These are phyloP conservation scores for Rheum nobile DNA, from an alignment of 148 eudicot genomes.

Conservation along the genomic window DNA sequence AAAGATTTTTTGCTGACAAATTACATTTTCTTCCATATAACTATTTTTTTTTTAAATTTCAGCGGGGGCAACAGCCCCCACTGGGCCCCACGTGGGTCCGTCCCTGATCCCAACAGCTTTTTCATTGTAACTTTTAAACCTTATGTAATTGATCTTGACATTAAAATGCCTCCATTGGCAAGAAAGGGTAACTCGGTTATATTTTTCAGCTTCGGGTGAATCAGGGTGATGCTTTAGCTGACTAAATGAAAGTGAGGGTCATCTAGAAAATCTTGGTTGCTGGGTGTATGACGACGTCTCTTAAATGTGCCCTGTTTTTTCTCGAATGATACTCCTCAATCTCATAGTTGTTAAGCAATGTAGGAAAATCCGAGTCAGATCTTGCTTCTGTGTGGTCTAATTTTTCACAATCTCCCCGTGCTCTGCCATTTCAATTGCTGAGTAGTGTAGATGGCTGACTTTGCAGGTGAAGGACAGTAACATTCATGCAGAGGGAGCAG, in stretches of 20 bases:
- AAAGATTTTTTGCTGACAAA: too few relatives aligned
- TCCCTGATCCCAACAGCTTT: too few relatives aligned
- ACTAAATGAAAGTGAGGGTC: not conserved
- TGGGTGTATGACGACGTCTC: not conserved
- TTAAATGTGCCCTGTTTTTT: too few relatives aligned
- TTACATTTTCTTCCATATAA: too few relatives aligned
- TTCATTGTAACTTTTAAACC: not conserved
- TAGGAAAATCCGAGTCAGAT: too few relatives aligned
- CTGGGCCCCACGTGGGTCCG: too few relatives aligned
- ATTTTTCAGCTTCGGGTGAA: not conserved
- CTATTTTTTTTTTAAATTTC: too few relatives aligned
- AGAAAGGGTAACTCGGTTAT: not conserved
- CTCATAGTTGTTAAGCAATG: too few relatives aligned
- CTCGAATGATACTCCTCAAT: too few relatives aligned
- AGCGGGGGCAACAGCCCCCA: too few relatives aligned
- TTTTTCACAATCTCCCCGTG: not conserved
- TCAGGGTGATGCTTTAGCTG: not conserved
- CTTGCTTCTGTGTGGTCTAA: too few relatives aligned
- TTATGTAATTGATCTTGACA: not conserved
- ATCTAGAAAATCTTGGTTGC: not conserved
- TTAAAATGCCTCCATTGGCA: not conserved
- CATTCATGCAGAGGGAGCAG: constrained; percentile 76
- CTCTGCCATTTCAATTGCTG: not conserved
- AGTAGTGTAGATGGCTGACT: not conserved
- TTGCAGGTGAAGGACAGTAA: constrained; percentile 70